Percentiles rank a stretch among this genome's conserved stretches.
Conservation (phyloP, 352 stramenopile genomes). For the Peronospora farinosa region DNA sequence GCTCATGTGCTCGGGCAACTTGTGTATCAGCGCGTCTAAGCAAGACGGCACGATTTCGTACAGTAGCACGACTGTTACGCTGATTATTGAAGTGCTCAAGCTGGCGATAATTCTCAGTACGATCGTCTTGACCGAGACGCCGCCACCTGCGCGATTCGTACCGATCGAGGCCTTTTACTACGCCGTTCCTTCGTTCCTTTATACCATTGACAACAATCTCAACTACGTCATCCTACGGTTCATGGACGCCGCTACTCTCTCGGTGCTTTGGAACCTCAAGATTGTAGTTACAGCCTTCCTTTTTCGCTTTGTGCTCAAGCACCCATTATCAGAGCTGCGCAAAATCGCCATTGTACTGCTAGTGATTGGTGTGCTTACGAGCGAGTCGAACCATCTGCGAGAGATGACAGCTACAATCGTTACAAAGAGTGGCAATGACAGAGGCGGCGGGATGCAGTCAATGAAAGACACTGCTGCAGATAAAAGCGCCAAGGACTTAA, state of each 20-base stretch:
- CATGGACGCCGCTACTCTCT: slow-evolving; percentile 79
- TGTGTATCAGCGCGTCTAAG: slow-evolving; percentile 85
- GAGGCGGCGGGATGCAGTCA: slow-evolving; percentile 6
- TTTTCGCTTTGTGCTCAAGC: slow-evolving; percentile 78
- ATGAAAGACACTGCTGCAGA: slow-evolving; percentile 19
- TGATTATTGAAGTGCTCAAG: slow-evolving; percentile 84
- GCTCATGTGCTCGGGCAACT: slow-evolving; percentile 74
- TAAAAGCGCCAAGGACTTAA: slow-evolving; percentile 25
- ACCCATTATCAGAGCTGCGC: slow-evolving; percentile 57
- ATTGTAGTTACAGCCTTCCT: slow-evolving; percentile 81
- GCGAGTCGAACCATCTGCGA: slow-evolving; percentile 64
- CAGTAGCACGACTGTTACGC: slow-evolving; percentile 77
- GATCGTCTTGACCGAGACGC: slow-evolving; percentile 38
- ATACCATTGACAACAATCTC: slow-evolving; percentile 86
- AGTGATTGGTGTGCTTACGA: slow-evolving; percentile 73
- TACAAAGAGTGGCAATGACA: slow-evolving; percentile 9
- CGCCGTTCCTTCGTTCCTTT: slow-evolving; percentile 77
- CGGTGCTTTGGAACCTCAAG: slow-evolving; percentile 86
- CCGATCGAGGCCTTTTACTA: slow-evolving; percentile 61
- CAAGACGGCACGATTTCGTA: slow-evolving; percentile 66
- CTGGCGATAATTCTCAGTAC: slow-evolving; percentile 40
- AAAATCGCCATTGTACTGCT: slow-evolving; percentile 72
- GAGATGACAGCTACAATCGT: slow-evolving; percentile 24
- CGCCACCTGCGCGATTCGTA: slow-evolving; percentile 37
- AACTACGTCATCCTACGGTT: slow-evolving; percentile 85